phyloP scores from a whole-genome alignment of 176 grass and related monocot species.

The Chrysopogon serrulatus region DNA sequence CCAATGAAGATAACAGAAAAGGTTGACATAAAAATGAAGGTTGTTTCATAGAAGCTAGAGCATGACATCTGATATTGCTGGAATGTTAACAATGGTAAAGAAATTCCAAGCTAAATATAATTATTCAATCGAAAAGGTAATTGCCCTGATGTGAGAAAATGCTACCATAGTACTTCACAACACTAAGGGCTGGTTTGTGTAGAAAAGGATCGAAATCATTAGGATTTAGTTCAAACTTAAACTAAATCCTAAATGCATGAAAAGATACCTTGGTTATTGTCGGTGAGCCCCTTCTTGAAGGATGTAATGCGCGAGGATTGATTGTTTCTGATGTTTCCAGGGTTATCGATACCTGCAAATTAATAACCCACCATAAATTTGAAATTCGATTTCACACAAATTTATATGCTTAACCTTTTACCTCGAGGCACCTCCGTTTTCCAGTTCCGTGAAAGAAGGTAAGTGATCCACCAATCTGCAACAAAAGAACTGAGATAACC shows the following conservation, averaged over 20 bases:
- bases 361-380: slow-evolving; percentile 1
- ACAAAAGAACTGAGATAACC: slow-evolving; percentile 22
- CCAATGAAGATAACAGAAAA: background rate
- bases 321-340: slow-evolving; percentile 94
- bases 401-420: slow-evolving; percentile 33
- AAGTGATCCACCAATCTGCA: slow-evolving; percentile 89
- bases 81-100: background rate
- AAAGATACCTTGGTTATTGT: slow-evolving; percentile 83
- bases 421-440: slow-evolving; percentile 76
- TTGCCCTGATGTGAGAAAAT: background rate
- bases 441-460: slow-evolving; percentile 82
- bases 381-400: slow-evolving; percentile 9
- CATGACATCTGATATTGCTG: background rate
- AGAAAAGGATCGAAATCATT: background rate
- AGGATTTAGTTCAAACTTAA: background rate
- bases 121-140: background rate
- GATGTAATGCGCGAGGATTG: slow-evolving; percentile 70
- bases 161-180: slow-evolving; percentile 15
- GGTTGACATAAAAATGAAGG: background rate
- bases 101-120: background rate
- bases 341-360: slow-evolving; percentile 73
- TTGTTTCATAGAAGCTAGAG: background rate
- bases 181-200: background rate
- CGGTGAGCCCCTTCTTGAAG: slow-evolving; percentile 84
- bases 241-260: background rate